Percentiles rank a stretch among this genome's conserved stretches.
These are phyloP conservation scores for Gnetum montanum DNA, from an alignment of 75 land plant genomes.

Conservation along the genomic window DNA sequence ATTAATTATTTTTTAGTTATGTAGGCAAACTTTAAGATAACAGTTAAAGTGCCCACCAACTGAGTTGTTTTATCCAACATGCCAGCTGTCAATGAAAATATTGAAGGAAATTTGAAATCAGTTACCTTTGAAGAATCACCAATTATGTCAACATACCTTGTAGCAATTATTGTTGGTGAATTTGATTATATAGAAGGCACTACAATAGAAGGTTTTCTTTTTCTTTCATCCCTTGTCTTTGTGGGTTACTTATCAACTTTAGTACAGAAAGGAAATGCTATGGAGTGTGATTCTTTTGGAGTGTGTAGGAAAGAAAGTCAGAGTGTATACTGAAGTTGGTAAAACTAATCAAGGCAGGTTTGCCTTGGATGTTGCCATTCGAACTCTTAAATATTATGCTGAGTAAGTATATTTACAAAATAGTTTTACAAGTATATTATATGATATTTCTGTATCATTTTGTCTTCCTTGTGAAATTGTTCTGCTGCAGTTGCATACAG, in stretches of 20 bases:
- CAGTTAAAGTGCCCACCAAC: constrained; percentile 69
- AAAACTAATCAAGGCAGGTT: constrained; percentile 85
- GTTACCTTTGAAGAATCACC: constrained; percentile 75
- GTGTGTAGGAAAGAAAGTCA: constrained; percentile 64
- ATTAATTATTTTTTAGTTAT: too few species aligned
- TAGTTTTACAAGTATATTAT: too few species aligned
- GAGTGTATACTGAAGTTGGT: constrained; percentile 83
- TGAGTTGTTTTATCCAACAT: constrained; percentile 83
- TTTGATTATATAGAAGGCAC: constrained; percentile 76
- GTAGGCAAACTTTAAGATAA: constrained; percentile 94
- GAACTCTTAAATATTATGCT: constrained; percentile 68
- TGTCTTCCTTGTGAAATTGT: too few species aligned
- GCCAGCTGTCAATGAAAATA: constrained; percentile 67
- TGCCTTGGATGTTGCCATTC: constrained; percentile 79
- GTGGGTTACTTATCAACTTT: background rate
- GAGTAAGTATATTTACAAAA: constrained; percentile 28
- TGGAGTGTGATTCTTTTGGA: too few species aligned
- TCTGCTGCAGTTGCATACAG: too few species aligned
- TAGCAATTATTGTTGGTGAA: constrained; percentile 87
- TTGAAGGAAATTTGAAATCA: constrained; percentile 36
- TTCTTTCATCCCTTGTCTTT: background rate
- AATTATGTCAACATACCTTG: constrained; percentile 92
- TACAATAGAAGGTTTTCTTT: constrained; percentile 78
- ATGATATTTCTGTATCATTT: too few species aligned
- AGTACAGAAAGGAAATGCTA: too few species aligned